Evolutionary conservation across 2,329 filamentous ascomycete genomes (phyloP), one percentile per base, ranked within the genome.

Genomic region (Paecilomyces fulvus): DNA sequence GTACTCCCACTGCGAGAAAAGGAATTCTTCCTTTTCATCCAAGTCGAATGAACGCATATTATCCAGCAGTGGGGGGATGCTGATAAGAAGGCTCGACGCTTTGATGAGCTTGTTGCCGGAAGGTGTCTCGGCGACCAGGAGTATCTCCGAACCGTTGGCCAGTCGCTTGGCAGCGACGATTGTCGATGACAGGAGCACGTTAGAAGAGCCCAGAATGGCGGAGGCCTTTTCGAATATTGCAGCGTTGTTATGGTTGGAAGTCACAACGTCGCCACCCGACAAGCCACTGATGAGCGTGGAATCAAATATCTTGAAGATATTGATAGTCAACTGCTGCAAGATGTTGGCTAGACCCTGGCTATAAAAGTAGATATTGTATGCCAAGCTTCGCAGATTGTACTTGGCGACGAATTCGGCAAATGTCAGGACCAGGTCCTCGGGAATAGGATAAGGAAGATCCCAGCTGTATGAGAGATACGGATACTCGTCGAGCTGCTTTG

Each of bases 1-100:
- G 55, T 70, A 68, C n/a, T 53, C 57, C 58, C 76, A 75, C 55
- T 75, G 67, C 2, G 55, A 17, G 54, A 80, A 78, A 3, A 78
- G 30, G 0, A 48, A 21, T 1, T 17, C 52, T 55, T 81, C 78
- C 0, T 60, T 43, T 0, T 51, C 1, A 33, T 61, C 63, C 5
- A 79, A 64, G 55, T 73, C 73, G 57, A 77, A 75, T 0, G 61
- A 63, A 0, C 4, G 10, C 9, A 75, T 60, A 55, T 71, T 70
- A 11, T 65, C 60, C 4, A 68, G 56, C 7, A 62, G 69, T 0
- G 74, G 74, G 17, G 73, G 67, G n/a, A 70, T 66, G 5, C 74
- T 64, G 31, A 76, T 56, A 10, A 77, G 64, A 4, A 76, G 63
- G 33, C 67, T 67, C 53, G 67, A 67, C 17, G 72, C 72, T 37